phyloP scores from a whole-genome alignment of 805 yeast species.

The Candida jianshihensis region DNA sequence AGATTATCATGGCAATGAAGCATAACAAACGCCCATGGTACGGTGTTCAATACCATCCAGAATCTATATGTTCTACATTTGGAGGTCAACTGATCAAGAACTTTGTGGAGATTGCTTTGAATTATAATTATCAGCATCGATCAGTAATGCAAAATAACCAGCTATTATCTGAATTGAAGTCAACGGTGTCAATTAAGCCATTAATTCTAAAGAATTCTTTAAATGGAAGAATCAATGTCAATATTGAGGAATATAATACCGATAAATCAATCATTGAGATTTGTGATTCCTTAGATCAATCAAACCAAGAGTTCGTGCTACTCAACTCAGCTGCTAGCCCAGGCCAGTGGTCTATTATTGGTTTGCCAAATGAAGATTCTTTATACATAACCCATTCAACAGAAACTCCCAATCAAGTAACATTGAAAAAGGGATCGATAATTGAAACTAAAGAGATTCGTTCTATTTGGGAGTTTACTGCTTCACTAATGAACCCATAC shows the following conservation, averaged over 20 bases:
- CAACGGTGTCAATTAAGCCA: slow-evolving; percentile 11
- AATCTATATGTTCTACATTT: slow-evolving; percentile 72
- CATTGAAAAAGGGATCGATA: neutral
- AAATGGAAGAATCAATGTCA: neutral
- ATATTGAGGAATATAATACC: slow-evolving; percentile 1
- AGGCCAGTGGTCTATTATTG: slow-evolving; percentile 85
- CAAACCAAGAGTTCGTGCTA: slow-evolving; percentile 43
- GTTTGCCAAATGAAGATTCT: slow-evolving; percentile 44
- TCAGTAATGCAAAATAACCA: slow-evolving; percentile 11
- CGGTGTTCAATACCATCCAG: slow-evolving; percentile 98
- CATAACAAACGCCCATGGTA: slow-evolving; percentile 60
- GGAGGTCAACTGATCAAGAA: slow-evolving; percentile 58
- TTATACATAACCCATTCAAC: slow-evolving; percentile 58
- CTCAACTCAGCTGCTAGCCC: slow-evolving; percentile 78
- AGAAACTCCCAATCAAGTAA: slow-evolving; percentile 22
- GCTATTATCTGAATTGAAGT: slow-evolving; percentile 4
- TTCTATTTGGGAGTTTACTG: slow-evolving; percentile 48
- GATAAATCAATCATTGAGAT: slow-evolving; percentile 33
- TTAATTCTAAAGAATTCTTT: slow-evolving; percentile 6
- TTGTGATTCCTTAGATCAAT: slow-evolving; percentile 37
- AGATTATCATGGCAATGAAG: slow-evolving; percentile 72
- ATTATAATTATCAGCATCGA: slow-evolving; percentile 20
- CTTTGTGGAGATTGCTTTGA: slow-evolving; percentile 34
- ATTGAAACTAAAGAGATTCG: slow-evolving; percentile 3
- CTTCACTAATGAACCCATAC: slow-evolving; percentile 35